Evolutionary conservation across 768 basidiomycete genomes (phyloP), one percentile per base, ranked within the genome.

Genomic region (Grammothele lineata): DNA sequence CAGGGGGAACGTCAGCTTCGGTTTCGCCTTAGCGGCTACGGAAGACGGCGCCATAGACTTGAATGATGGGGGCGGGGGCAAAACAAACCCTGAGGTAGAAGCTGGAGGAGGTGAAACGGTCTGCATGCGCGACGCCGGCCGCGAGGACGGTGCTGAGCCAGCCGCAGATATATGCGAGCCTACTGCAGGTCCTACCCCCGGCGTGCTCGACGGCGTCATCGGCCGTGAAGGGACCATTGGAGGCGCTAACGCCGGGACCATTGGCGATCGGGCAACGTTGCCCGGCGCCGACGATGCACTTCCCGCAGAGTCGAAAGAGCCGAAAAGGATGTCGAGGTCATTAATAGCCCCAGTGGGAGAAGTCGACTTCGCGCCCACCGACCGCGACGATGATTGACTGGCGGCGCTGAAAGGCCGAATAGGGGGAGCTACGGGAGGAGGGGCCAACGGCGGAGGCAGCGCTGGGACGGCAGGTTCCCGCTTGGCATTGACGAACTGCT

Each of bases 401-500:
- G 50, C 32, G 1, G 45, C 37, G 21, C 30, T 33, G 17, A 21
- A 18, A 21, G 41, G 41, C 18, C 40, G 40, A 17, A 27, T 17
- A 4, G 42, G 9, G 7, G 53, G 45, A 1, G 42, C 42, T 27
- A 18, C 27, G 0, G 54, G 50, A 1, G 46, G 54, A 15, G 50
- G 47, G 3, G 52, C 39, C 5, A 53, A 54, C 15, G 59, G 59
- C 4, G 58, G 59, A 3, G 59, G 49, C 12, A 61, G 37, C 2
- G 40, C 18, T 9, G 59, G 53, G 12, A 73, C 66, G 10, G 65
- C 57, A 10, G 56, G 38, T 9, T 75, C 61, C 14, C 77, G 67
- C 43, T 65, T 65, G 19, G 74, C 67, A 47, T 58, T 63, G 22
- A 70, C 66, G 15, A 81, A 60, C 15, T 64, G 66, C 46, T 63